Conservation (phyloP, 306 rosid genomes). For the Sechiopsis laciniata region DNA sequence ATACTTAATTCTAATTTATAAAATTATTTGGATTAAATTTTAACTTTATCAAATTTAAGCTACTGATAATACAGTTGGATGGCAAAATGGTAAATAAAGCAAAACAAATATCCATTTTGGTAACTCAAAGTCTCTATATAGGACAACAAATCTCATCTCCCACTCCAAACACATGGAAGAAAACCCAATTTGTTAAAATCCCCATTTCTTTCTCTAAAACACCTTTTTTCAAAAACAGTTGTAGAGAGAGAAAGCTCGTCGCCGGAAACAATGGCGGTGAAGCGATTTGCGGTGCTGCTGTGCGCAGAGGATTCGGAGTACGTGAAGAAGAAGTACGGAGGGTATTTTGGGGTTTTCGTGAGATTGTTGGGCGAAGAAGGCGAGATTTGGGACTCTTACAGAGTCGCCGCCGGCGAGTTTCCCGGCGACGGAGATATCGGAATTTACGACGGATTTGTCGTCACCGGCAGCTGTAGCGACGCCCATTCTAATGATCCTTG, state of each 20-base stretch:
- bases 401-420: conserved; percentile 50
- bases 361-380: conserved; percentile 69
- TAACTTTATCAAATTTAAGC: too few relatives aligned
- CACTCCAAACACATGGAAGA: conserved; percentile 4
- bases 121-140: not conserved
- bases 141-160: not conserved
- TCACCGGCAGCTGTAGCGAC: conserved; percentile 79
- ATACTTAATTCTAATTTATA: too few relatives aligned
- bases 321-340: conserved; percentile 62
- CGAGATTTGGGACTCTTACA: conserved; percentile 63
- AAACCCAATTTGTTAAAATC: not conserved
- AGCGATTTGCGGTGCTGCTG: conserved; percentile 50
- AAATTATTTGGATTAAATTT: too few relatives aligned
- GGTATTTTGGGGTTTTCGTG: conserved; percentile 62
- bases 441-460: conserved; percentile 58
- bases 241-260: conserved; percentile 10
- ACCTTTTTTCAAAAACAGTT: too few relatives aligned
- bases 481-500: conserved; percentile 73
- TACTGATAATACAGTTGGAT: not conserved
- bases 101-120: not conserved
- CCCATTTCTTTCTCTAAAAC: conserved; percentile 2
- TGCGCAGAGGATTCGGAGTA: conserved; percentile 91
- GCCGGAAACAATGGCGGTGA: conserved; percentile 25
- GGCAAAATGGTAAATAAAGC: conserved; percentile 9
- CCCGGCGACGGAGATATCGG: conserved; percentile 39